phyloP scores from a whole-genome alignment of 2,329 filamentous ascomycete species.

The Fusarium globosum region DNA sequence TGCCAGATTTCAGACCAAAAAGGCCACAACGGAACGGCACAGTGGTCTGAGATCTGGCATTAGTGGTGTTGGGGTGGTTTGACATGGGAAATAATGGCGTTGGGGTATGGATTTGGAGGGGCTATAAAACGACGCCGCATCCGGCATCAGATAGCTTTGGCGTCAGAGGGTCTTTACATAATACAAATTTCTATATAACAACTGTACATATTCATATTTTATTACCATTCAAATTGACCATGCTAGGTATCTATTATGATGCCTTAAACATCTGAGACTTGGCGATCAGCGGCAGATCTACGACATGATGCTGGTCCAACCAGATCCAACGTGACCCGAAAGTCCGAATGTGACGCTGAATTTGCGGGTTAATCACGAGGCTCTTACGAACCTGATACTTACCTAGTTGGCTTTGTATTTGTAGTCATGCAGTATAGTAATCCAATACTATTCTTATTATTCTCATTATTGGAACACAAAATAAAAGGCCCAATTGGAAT shows the following conservation, averaged over 20 bases:
- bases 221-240: neutral
- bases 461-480: neutral
- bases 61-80: constrained; percentile 39
- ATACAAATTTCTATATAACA: neutral
- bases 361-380: constrained; percentile 32
- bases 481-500: constrained; percentile 3
- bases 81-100: constrained; percentile 34
- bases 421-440: constrained; percentile 13
- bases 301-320: constrained; percentile 9
- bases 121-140: constrained; percentile 23
- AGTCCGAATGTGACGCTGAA: constrained; percentile 25
- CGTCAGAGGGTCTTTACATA: constrained; percentile 1
- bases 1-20: neutral
- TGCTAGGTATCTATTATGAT: neutral
- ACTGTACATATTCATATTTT: neutral
- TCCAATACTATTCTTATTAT: neutral
- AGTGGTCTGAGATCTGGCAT: constrained; percentile 27
- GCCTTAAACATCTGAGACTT: constrained; percentile 13
- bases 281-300: constrained; percentile 33
- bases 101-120: constrained; percentile 9
- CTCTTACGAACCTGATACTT: neutral
- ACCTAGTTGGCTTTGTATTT: neutral
- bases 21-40: constrained; percentile 2
- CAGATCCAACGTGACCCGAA: constrained; percentile 23
- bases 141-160: constrained; percentile 21